Percentiles rank a stretch among this genome's conserved stretches.
These are phyloP conservation scores for Paraurostyla sp. DNA, from an alignment of 73 alveolate genomes.

Conservation along the genomic window DNA sequence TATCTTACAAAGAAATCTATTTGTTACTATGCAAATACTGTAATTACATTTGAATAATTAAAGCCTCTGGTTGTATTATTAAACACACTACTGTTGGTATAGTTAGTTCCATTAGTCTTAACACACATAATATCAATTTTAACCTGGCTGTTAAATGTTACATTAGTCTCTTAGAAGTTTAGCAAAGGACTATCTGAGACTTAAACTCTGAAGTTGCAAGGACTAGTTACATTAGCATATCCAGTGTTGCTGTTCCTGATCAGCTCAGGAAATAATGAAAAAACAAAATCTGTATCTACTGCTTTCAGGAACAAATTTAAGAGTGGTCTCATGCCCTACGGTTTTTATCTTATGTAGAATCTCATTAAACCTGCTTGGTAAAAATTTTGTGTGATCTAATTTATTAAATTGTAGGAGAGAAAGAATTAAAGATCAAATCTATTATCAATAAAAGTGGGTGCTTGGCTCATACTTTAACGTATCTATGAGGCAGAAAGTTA, in stretches of 20 bases:
- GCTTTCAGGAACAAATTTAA: constrained; percentile 4
- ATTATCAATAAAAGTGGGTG: not conserved
- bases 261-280: constrained; percentile 9
- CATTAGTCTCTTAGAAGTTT: not conserved
- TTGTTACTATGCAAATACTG: not conserved
- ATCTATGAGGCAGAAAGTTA: not conserved
- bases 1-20: not conserved
- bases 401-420: not conserved
- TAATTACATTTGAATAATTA: not conserved
- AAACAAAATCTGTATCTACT: not conserved
- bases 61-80: not conserved
- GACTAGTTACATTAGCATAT: not conserved
- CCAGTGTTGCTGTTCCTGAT: not conserved
- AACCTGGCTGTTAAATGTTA: not conserved
- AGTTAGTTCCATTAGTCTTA: not conserved
- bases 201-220: not conserved
- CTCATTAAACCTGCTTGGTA: not conserved
- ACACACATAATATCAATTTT: not conserved
- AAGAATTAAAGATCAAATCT: constrained; percentile 11
- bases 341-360: constrained; percentile 4
- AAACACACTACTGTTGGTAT: not conserved
- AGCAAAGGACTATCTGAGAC: not conserved
- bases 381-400: not conserved
- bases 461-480: not conserved
- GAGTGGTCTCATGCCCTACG: constrained; percentile 1